phyloP scores from a whole-genome alignment of 495 filamentous ascomycete genomes.

The Penicillium waksmanii region DNA sequence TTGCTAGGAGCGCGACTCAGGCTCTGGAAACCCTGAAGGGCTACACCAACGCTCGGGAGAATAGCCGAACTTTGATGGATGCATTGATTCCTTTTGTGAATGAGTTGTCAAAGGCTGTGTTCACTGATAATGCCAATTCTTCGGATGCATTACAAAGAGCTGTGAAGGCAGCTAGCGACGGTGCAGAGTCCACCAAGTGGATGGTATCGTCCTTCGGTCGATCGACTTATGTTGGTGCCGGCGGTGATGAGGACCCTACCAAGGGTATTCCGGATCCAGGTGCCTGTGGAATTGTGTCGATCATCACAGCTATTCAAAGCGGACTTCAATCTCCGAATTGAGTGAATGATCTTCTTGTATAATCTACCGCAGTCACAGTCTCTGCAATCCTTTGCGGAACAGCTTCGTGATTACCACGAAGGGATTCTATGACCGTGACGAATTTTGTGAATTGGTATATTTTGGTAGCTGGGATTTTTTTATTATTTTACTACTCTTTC shows the following conservation, averaged over 20 bases:
- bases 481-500: background rate
- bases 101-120: slow-evolving; percentile 10
- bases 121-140: slow-evolving; percentile 6
- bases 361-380: background rate
- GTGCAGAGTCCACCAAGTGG: slow-evolving; percentile 17
- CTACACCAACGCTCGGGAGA: slow-evolving; percentile 16
- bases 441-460: background rate
- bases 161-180: slow-evolving; percentile 9
- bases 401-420: background rate
- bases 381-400: too few relatives aligned
- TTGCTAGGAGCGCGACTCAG: slow-evolving; percentile 13
- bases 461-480: background rate
- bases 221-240: slow-evolving; percentile 22
- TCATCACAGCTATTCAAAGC: slow-evolving; percentile 6
- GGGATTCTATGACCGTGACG: background rate
- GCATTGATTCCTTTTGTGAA: slow-evolving; percentile 18
- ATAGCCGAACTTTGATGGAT: slow-evolving; percentile 22
- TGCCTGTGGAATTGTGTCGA: slow-evolving; percentile 16
- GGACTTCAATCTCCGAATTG: slow-evolving; percentile 1
- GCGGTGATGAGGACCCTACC: slow-evolving; percentile 12
- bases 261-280: slow-evolving; percentile 22
- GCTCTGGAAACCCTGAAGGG: slow-evolving; percentile 17
- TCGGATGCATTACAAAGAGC: slow-evolving; percentile 10
- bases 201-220: slow-evolving; percentile 18
- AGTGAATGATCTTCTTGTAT: background rate